phyloP scores from a whole-genome alignment of 345 rosid genomes.

The Gossypium sturtianum region DNA sequence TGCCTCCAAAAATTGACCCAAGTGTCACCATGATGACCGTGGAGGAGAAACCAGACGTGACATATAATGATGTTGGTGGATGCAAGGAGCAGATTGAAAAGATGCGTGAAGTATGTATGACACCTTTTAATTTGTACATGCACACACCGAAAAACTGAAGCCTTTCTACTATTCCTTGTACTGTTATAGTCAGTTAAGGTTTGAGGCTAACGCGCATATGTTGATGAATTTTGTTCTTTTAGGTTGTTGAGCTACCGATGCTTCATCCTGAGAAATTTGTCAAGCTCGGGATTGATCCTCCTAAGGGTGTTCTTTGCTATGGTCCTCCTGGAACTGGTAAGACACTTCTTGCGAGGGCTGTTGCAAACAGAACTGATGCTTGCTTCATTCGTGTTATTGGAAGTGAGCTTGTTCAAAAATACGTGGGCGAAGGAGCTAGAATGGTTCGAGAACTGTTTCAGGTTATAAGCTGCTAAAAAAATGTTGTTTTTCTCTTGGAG shows the following conservation, averaged over 20 bases:
- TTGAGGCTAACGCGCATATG: not conserved
- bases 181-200: not conserved
- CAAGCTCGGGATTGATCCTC: slow-evolving; percentile 98
- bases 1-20: slow-evolving; percentile 99
- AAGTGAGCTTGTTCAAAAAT: slow-evolving; percentile 71
- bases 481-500: not conserved
- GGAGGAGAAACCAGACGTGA: slow-evolving; percentile 97
- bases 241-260: slow-evolving; percentile 19
- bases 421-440: slow-evolving; percentile 97
- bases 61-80: slow-evolving; percentile 96
- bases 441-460: slow-evolving; percentile 49
- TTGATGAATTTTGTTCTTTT: not conserved
- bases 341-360: slow-evolving; percentile 53
- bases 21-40: slow-evolving; percentile 99
- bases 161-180: not conserved
- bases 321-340: slow-evolving; percentile 49
- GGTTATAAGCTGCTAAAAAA: slow-evolving; percentile 33
- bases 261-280: slow-evolving; percentile 64
- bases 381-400: slow-evolving; percentile 21
- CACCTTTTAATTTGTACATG: not conserved
- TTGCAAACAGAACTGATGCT: slow-evolving; percentile 84
- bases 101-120: slow-evolving; percentile 80
- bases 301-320: slow-evolving; percentile 96
- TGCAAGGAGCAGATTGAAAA: slow-evolving; percentile 97
- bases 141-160: not conserved